These are phyloP conservation scores for Trichodelitschia bisporula DNA, from an alignment of 495 filamentous ascomycete genomes.

Conservation along the genomic window DNA sequence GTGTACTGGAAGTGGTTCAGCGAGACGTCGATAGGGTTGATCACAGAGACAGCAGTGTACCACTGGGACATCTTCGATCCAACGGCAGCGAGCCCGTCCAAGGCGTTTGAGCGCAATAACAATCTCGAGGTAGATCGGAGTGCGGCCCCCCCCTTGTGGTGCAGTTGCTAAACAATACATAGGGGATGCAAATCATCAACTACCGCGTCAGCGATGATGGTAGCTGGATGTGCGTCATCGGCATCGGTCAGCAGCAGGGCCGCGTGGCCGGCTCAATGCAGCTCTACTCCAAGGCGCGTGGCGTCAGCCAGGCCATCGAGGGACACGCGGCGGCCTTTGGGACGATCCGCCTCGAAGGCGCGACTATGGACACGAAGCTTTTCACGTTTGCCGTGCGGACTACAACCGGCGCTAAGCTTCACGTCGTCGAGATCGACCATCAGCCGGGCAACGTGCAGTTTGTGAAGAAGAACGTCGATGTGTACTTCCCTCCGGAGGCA, in stretches of 20 bases:
- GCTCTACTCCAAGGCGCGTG: conserved; percentile 81
- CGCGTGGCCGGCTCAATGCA: conserved; percentile 92
- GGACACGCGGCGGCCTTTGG: conserved; percentile 94
- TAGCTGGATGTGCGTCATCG: conserved; percentile 95
- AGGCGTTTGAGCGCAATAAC: conserved; percentile 76
- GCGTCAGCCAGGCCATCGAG: conserved; percentile 94
- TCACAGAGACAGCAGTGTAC: conserved; percentile 75
- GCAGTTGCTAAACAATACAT: conserved; percentile 3
- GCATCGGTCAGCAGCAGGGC: conserved; percentile 78
- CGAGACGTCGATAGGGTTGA: conserved; percentile 59
- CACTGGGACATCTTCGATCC: conserved; percentile 92
- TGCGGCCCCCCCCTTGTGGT: neutral
- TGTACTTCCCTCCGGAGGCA: conserved; percentile 91
- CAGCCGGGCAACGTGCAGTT: conserved; percentile 66
- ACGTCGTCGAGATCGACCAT: conserved; percentile 95
- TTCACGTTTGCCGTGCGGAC: conserved; percentile 92
- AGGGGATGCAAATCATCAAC: conserved; percentile 98
- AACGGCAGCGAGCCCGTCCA: conserved; percentile 39
- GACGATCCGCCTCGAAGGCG: conserved; percentile 65
- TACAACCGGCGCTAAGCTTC: conserved; percentile 73
- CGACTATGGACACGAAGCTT: conserved; percentile 71
- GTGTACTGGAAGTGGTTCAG: conserved; percentile 99
- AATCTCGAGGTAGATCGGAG: conserved; percentile 52
- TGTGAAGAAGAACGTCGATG: conserved; percentile 83
- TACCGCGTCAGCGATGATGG: conserved; percentile 89